Base-by-base conservation (phyloP, 202 grass and related monocot genomes). In the Panicum virgatum region DNA sequence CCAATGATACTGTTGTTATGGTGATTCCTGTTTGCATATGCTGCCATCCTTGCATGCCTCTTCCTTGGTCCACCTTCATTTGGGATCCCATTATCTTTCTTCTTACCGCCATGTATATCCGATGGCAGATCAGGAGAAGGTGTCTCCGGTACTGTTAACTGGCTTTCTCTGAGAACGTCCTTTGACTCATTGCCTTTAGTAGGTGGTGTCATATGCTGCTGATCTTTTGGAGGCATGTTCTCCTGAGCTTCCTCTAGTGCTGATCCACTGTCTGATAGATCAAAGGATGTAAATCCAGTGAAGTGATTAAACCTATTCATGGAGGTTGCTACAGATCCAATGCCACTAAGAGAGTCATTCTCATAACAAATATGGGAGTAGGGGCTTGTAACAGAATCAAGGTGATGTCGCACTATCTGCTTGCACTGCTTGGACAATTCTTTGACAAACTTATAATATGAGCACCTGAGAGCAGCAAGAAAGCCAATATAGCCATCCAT, bases 401-500 rank as follows among this genome's bases (percentile, higher is more conserved):
- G 87, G 81, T 96, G 93, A 73, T 99, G 93, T 10, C 78, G 77
- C 73, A 99, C 93, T 67, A 99, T 87, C 82, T 99, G 91, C 58
- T 99, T 99, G 93, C 93, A 99, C 88, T 99, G 85, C 60, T 94
- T 99, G 40, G 93, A 99, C 38, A 99, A 69, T 59, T 84, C 91
- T 62, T 73, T 87, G 53, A 98, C 80, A 75, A 99, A 99, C 65
- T 92, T 96, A 72, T 93, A 87, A 68, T 99, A 96, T 59, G 96
- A 88, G 66, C 87, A 83, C 16, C 87, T 80, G 74, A 99, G 76
- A 77, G 93, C 83, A 81, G 96, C 93, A 80, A 92, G 96, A 82
- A 99, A 99, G 34, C 96, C 96, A 47, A 99, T 85, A 79, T 92
- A 99, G 69, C 93, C 89, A 48, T 99, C 93, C 96, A 99, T 96